Evolutionary conservation across 73 alveolate genomes (phyloP).

Genomic region (Paramecium pentaurelia): DNA sequence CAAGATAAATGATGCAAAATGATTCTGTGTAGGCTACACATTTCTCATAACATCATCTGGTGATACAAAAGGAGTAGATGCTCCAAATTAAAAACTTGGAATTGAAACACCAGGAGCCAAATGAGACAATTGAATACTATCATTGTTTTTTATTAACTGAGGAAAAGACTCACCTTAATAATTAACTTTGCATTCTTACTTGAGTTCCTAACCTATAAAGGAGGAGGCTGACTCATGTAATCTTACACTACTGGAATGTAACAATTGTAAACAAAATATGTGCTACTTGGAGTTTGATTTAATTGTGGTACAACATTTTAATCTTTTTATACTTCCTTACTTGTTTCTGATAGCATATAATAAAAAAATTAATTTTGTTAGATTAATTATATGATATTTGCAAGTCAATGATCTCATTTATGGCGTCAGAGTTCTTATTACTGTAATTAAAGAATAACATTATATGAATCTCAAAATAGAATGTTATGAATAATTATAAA

Average conservation of each 20-base stretch:
- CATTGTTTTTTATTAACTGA: not conserved
- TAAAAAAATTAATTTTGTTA: not conserved
- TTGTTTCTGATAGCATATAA: conserved; percentile 12
- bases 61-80: not conserved
- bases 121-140: not conserved
- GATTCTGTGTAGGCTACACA: not conserved
- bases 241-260: not conserved
- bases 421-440: not conserved
- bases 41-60: not conserved
- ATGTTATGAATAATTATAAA: too few species aligned
- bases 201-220: not conserved
- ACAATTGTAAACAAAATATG: conserved; percentile 9
- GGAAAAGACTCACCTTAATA: not conserved
- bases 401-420: not conserved
- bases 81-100: conserved; percentile 10
- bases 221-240: not conserved
- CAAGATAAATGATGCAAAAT: not conserved
- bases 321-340: not conserved
- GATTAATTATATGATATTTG: not conserved
- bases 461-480: not conserved
- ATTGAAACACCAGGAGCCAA: not conserved
- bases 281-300: conserved; percentile 3
- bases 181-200: not conserved
- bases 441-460: not conserved
- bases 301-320: conserved; percentile 6